These are phyloP conservation scores for Lentinula edodes DNA, from an alignment of 768 basidiomycete species.

Conservation along the genomic window DNA sequence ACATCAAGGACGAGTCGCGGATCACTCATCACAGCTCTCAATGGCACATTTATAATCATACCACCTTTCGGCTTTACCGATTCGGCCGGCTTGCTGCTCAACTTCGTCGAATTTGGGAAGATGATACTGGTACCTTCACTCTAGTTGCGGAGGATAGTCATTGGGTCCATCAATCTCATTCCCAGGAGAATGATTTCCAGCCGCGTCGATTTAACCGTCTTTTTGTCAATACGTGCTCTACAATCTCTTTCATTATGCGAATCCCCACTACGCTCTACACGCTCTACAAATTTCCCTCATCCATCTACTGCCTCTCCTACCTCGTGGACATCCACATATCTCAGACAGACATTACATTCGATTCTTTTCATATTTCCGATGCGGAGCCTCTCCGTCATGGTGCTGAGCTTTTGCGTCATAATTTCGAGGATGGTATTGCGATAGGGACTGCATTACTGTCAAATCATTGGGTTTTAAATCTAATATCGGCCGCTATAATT, in stretches of 20 bases:
- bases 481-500: neutral
- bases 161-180: conserved; percentile 28
- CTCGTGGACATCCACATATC: conserved; percentile 29
- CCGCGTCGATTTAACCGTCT: neutral
- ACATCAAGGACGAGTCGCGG: conserved; percentile 25
- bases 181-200: conserved; percentile 2
- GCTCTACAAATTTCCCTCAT: neutral
- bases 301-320: conserved; percentile 8
- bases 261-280: neutral
- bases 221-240: neutral
- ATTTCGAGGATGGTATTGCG: neutral
- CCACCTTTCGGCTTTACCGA: conserved; percentile 29
- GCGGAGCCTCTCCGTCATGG: conserved; percentile 32
- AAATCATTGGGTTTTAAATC: neutral
- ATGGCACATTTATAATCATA: conserved; percentile 30
- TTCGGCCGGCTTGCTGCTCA: conserved; percentile 32
- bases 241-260: neutral
- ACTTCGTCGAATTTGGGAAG: conserved; percentile 30
- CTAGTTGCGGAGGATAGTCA: conserved; percentile 30
- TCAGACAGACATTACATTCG: conserved; percentile 34
- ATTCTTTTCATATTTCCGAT: conserved; percentile 36
- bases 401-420: conserved; percentile 2
- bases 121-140: conserved; percentile 32
- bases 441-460: no score
- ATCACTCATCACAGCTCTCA: conserved; percentile 22